Evolutionary conservation across 2,329 filamentous ascomycete genomes (phyloP).

Genomic region (Phyllosticta citriasiana): DNA sequence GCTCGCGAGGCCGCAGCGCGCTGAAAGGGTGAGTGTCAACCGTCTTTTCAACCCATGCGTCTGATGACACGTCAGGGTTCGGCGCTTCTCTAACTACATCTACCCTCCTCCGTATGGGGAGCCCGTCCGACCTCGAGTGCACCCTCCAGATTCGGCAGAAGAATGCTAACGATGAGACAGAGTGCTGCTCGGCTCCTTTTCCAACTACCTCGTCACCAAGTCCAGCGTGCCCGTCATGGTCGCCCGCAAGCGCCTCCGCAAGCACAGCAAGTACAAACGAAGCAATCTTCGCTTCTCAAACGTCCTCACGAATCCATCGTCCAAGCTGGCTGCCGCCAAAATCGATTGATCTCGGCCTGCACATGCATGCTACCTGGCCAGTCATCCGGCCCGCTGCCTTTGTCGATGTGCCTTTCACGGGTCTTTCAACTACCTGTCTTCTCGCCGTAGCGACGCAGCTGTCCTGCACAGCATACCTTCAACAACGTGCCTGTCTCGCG

Average conservation of each 20-base stretch:
- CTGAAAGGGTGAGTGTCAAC: slow-evolving; percentile 66
- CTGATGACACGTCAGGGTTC: not conserved
- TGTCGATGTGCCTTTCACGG: no score
- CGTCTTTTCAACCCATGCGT: not conserved
- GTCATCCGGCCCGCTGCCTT: no score
- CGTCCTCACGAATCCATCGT: slow-evolving; percentile 62
- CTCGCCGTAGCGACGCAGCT: no score
- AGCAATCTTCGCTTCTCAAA: slow-evolving; percentile 66
- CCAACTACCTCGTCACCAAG: slow-evolving; percentile 94
- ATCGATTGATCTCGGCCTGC: slow-evolving; percentile 48
- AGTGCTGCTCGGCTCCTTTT: slow-evolving; percentile 90
- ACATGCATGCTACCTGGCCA: not conserved
- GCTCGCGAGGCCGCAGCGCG: slow-evolving; percentile 80
- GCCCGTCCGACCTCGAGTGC: not conserved
- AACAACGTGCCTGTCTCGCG: no score
- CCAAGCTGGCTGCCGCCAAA: slow-evolving; percentile 61
- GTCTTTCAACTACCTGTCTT: no score
- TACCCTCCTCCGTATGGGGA: not conserved
- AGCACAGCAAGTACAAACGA: slow-evolving; percentile 73
- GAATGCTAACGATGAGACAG: slow-evolving; percentile 34
- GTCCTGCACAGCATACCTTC: no score
- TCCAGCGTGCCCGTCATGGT: slow-evolving; percentile 98
- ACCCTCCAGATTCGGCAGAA: not conserved
- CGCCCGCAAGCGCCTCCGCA: slow-evolving; percentile 77
- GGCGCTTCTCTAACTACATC: not conserved